Evolutionary conservation across 2,329 filamentous ascomycete genomes (phyloP), one percentile per base, ranked within the genome.

Genomic region (Albifimbria verrucaria): DNA sequence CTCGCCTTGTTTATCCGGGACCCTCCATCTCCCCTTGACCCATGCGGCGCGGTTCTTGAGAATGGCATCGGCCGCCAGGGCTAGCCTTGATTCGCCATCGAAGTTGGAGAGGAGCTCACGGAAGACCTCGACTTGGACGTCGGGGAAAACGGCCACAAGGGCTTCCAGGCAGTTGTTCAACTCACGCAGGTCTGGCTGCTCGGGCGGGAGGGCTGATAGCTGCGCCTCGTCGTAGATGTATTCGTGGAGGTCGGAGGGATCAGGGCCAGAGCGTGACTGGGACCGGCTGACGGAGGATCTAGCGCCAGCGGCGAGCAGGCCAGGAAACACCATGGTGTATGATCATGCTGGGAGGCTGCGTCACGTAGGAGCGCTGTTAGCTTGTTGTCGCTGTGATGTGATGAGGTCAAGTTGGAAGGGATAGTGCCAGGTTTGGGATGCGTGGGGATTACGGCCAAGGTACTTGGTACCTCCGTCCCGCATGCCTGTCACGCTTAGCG

Each of bases 101-200:
- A 92, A 88, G 63, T 78, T 88, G 39, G 79, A 73, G 48, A 94
- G 82, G 81, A 94, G 89, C 73, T 93, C 89, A 44, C 89, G 83
- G 65, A 94, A 90, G 18, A 92, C 89, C 60, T 92, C 88, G 55
- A 89, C 78, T 68, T 91, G 87, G n/a, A 92, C 77, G 68, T 92
- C 84, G 24, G 90, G 90, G 59, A 94, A 94, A 9, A 92, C 79
- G 47, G 83, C 83, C 21, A 85, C 82, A 43, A 94, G 80, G 12
- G 80, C 83, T 55, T 82, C 81, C 57, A 94, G 82, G 60, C 84
- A 80, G 49, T 77, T 76, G 72, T 93, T 93, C 48, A 93, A 78
- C 54, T 87, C 82, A 59, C 81, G 77, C 22, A 92, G 77, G 61
- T 90, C 81, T 39, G 82, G 80, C 32, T 80, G 73, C 55, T 86